A percentile compares a stretch with the other conserved stretches of the same genome.
Evolutionary conservation across 2,329 filamentous ascomycete genomes (phyloP).

Genomic region (Xylariales sp.): DNA sequence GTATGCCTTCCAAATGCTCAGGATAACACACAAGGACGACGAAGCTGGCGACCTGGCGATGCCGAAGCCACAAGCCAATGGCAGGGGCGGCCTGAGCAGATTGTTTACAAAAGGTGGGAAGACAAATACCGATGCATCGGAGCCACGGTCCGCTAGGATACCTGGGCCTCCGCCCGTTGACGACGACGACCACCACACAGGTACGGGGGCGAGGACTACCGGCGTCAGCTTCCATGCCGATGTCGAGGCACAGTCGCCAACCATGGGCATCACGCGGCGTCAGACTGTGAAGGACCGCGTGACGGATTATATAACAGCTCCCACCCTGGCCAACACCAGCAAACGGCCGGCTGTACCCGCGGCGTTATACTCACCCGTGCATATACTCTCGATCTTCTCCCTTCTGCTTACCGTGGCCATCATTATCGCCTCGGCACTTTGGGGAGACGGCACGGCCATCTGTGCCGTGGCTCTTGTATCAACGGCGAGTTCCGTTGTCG

Average conservation of each 20-base stretch:
- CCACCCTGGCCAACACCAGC: slow-evolving; percentile 33
- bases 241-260: slow-evolving; percentile 18
- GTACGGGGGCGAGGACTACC: slow-evolving; percentile 10
- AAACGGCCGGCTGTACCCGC: slow-evolving; percentile 44
- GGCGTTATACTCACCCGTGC: slow-evolving; percentile 45
- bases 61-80: slow-evolving; percentile 8
- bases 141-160: slow-evolving; percentile 9
- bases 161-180: slow-evolving; percentile 14
- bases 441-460: slow-evolving; percentile 46
- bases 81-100: slow-evolving; percentile 4
- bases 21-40: slow-evolving; percentile 41
- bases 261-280: slow-evolving; percentile 23
- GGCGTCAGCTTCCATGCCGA: slow-evolving; percentile 17
- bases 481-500: slow-evolving; percentile 47
- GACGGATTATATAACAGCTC: slow-evolving; percentile 38
- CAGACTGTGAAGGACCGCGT: slow-evolving; percentile 35
- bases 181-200: slow-evolving; percentile 9
- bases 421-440: slow-evolving; percentile 35
- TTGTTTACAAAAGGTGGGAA: slow-evolving; percentile 12
- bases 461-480: slow-evolving; percentile 49
- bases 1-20: slow-evolving; percentile 43
- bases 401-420: slow-evolving; percentile 44
- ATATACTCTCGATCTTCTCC: slow-evolving; percentile 48
- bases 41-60: slow-evolving; percentile 19
- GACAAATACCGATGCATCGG: slow-evolving; percentile 11